Conservation (phyloP, 2,329 filamentous ascomycete genomes). For the Fusarium secorum region DNA sequence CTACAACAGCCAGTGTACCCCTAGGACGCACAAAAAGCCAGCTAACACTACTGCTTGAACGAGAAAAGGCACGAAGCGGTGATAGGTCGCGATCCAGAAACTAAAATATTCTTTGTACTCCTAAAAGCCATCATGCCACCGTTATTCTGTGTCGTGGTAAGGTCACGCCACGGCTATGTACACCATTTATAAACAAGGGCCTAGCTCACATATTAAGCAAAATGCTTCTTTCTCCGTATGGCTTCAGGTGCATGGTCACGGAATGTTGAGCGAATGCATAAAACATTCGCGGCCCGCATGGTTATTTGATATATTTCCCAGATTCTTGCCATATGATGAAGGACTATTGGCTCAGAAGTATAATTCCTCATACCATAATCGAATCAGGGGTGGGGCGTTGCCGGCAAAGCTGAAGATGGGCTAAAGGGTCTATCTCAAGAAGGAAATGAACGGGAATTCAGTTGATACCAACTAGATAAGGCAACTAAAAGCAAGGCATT, state of each 20-base stretch:
- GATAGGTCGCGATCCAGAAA: slow-evolving; percentile 42
- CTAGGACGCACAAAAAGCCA: slow-evolving; percentile 69
- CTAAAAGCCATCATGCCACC: neutral
- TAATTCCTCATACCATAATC: slow-evolving; percentile 2
- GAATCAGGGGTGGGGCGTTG: slow-evolving; percentile 13
- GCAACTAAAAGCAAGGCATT: slow-evolving; percentile 15
- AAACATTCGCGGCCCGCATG: neutral
- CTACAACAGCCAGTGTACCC: slow-evolving; percentile 54
- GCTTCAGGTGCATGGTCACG: neutral
- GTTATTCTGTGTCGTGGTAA: slow-evolving; percentile 1
- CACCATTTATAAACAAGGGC: neutral
- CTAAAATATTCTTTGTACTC: slow-evolving; percentile 31
- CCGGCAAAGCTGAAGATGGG: neutral
- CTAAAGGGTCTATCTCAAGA: neutral
- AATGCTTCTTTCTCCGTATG: neutral
- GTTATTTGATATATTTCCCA: neutral
- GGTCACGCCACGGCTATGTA: slow-evolving; percentile 4
- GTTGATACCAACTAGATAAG: slow-evolving; percentile 25
- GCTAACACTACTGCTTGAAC: slow-evolving; percentile 64
- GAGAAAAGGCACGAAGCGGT: slow-evolving; percentile 53
- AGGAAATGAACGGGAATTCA: neutral
- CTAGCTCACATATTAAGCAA: neutral
- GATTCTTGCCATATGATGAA: neutral
- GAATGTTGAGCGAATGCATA: slow-evolving; percentile 19
- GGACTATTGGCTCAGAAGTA: neutral